Conservation (phyloP, 345 rosid species). For the Eucalyptus marginata region DNA sequence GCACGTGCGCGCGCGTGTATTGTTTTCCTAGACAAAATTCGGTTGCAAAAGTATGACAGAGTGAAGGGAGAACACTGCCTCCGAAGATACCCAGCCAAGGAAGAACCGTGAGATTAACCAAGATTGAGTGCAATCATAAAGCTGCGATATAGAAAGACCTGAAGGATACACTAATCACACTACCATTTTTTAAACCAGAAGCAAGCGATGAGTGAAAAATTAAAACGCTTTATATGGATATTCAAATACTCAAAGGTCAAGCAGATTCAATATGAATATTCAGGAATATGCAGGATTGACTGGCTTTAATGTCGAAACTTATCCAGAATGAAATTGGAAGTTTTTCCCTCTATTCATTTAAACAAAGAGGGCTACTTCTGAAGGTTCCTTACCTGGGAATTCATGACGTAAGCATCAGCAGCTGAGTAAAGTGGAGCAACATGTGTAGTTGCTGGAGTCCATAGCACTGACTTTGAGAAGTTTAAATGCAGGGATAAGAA, state of each 20-base stretch:
- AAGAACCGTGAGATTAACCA: neutral
- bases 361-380: neutral
- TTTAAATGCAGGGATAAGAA: slow-evolving; percentile 46
- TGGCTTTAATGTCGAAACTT: neutral
- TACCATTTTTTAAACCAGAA: neutral
- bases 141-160: neutral
- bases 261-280: neutral
- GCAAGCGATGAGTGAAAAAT: neutral
- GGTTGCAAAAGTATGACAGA: neutral
- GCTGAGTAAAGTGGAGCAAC: slow-evolving; percentile 87
- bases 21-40: neutral
- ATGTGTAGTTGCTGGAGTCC: slow-evolving; percentile 81
- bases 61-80: neutral
- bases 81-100: neutral
- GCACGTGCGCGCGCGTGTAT: too few relatives aligned
- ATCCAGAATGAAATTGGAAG: neutral
- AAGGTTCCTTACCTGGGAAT: slow-evolving; percentile 57
- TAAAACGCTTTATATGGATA: neutral
- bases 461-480: slow-evolving; percentile 54
- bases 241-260: neutral
- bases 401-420: slow-evolving; percentile 82
- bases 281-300: neutral
- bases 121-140: neutral
- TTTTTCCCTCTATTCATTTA: neutral
- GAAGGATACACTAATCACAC: neutral